Base-by-base conservation (phyloP, 345 rosid genomes). In the Ceriops tagal region DNA sequence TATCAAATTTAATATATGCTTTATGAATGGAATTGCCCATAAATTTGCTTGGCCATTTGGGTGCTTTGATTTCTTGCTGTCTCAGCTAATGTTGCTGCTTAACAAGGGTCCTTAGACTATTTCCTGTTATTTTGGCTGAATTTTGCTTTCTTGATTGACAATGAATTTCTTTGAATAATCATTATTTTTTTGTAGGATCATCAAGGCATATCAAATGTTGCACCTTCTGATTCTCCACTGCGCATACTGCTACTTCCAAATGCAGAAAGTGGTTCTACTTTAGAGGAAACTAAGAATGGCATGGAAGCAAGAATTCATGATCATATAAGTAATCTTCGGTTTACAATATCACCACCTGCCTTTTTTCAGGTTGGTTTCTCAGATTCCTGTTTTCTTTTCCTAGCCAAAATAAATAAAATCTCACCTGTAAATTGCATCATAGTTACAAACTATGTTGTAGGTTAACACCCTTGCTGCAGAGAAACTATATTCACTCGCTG, bases 391-490 rank as follows among this genome's bases (percentile, higher is more conserved):
- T 43, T 22, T 70, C 19, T 55, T 55, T 55, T 22, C 5, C 27
- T 61, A 64, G 30, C 72, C 39, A 32, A 51, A 64, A 58, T n/a
- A 62, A 53, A 7, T 34, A 8, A 46, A 65, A 11, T 55, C 22
- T 22, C 27, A n/a, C 27, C 28, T 5, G 15, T 15, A 10, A 22
- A 56, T 16, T 24, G 59, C 18, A 5, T 10, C 28, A 15, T 56
- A 24, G 13, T 56, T 56, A 24, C 19, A 21, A 43, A 74, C 53
- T 37, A 13, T 55, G 22, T 52, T 73, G 69, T 87, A 95, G 99
- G 93, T 95, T 70, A 95, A 95, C 75, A 92, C 96, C 56, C 79
- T 82, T 66, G 95, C 96, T n/a, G 99, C 99, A 0, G 99, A 95
- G 84, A 95, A 87, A 81, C 83, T 95, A 27, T 95, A 87, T 83